phyloP scores from a whole-genome alignment of 108 stramenopile species.

The Chaetoceros muelleri region DNA sequence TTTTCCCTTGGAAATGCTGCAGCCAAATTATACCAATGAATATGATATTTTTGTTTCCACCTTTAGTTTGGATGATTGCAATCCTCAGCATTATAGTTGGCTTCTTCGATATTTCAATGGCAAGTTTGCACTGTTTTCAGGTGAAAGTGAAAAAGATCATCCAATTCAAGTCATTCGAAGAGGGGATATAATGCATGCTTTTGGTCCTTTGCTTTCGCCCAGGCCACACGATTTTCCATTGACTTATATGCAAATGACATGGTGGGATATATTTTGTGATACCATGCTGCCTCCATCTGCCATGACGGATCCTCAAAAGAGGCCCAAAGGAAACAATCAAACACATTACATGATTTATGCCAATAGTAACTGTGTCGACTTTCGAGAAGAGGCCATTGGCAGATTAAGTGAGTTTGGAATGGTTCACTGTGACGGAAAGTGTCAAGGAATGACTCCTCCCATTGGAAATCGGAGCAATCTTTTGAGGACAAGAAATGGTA shows the following conservation, averaged over 20 bases:
- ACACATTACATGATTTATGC: background rate
- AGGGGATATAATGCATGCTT: background rate
- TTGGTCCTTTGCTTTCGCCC: background rate
- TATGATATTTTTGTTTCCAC: no score
- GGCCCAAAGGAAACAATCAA: background rate
- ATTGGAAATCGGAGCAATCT: background rate
- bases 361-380: background rate
- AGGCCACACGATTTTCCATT: background rate
- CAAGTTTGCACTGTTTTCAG: background rate
- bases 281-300: background rate
- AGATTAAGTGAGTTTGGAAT: background rate
- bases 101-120: background rate
- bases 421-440: background rate
- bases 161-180: background rate
- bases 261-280: background rate
- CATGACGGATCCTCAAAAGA: background rate
- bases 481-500: background rate
- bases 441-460: background rate
- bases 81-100: no score
- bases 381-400: background rate
- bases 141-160: background rate
- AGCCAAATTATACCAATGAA: no score
- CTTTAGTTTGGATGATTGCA: no score
- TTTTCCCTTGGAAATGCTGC: no score
- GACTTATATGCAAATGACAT: background rate